These are phyloP conservation scores for Picocystis sp. DNA, from an alignment of 163 green algal genomes.

Conservation along the genomic window DNA sequence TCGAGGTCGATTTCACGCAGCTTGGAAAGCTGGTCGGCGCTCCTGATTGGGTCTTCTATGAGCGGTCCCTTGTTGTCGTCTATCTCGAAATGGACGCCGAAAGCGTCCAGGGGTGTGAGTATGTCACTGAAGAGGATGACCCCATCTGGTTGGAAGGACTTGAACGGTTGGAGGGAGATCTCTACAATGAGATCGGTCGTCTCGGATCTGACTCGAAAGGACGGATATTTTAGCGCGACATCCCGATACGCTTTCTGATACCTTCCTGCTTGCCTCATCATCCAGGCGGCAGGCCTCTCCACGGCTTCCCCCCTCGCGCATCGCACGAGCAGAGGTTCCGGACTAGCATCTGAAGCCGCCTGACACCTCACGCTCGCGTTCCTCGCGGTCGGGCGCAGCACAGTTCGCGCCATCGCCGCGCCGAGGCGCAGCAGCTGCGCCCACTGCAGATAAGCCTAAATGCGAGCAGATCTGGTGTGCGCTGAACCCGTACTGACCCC, in stretches of 20 bases:
- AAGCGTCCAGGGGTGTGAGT: constrained; percentile 77
- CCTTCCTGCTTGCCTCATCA: constrained; percentile 25
- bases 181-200: constrained; percentile 90
- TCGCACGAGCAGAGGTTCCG: constrained; percentile 65
- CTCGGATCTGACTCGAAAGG: constrained; percentile 81
- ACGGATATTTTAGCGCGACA: constrained; percentile 70
- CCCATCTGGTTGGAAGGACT: constrained; percentile 82
- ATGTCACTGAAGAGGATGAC: constrained; percentile 98
- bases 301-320: constrained; percentile 60
- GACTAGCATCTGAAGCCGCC: too few species aligned
- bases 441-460: too few species aligned
- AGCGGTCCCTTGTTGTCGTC: constrained; percentile 83
- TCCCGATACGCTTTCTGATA: constrained; percentile 22
- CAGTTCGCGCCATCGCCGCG: too few species aligned
- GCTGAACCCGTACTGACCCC: too few species aligned
- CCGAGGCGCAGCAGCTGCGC: too few species aligned
- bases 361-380: too few species aligned
- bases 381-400: too few species aligned
- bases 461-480: too few species aligned
- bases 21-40: too few species aligned
- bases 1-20: background rate
- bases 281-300: constrained; percentile 47
- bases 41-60: constrained; percentile 56
- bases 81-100: constrained; percentile 89
- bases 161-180: constrained; percentile 84